Base-by-base conservation (phyloP, 1,284 basidiomycete genomes). In the Athelia psychrophila region DNA sequence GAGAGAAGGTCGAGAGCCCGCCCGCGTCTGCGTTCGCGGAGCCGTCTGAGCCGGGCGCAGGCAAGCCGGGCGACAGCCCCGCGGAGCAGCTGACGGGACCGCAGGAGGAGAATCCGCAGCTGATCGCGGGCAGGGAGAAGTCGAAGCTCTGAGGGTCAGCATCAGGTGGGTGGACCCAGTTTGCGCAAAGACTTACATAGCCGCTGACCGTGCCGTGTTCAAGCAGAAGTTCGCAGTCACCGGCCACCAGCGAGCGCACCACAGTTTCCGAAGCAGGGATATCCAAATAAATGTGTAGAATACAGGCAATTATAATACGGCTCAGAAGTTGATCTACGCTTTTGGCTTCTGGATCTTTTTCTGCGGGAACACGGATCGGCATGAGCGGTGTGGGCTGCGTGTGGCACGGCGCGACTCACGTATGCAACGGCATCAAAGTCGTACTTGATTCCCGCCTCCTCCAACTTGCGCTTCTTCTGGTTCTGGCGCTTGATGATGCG, bases 391-490 rank as follows among this genome's bases (percentile, higher is more conserved):
- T 30, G 19, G 22, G 50, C 23, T 18, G 50, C n/a, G n/a, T n/a
- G 47, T 22, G 56, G 22, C 18, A 38, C 40, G 33, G 46, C 19
- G 44, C 42, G 10, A 73, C 80, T 66, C 65, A 90, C 88, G 69
- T 91, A 91, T 65, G 79, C 77, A 51, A 83, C 82, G 32, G 74
- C 83, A 50, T 85, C 83, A 54, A 96, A 90, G 58, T 95, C 84
- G 66, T 99, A 99, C 48, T 91, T 81, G 66, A 99, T 98, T 4
- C 95, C 96, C 8, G 81, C 74, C 49, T 86, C 84, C 54, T 81
- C 80, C 54, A 99, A 75, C 72, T 92, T 93, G 44, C 83, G 80
- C 64, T 92, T 90, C 58, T 88, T 86, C 64, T 84, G 76, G 50
- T 80, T 77, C 66, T 98, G 91, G 54, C 93, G 84, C 64, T 84